Evolutionary conservation across 2,329 filamentous ascomycete species (phyloP).

Genomic region (Cryphonectria radicalis): DNA sequence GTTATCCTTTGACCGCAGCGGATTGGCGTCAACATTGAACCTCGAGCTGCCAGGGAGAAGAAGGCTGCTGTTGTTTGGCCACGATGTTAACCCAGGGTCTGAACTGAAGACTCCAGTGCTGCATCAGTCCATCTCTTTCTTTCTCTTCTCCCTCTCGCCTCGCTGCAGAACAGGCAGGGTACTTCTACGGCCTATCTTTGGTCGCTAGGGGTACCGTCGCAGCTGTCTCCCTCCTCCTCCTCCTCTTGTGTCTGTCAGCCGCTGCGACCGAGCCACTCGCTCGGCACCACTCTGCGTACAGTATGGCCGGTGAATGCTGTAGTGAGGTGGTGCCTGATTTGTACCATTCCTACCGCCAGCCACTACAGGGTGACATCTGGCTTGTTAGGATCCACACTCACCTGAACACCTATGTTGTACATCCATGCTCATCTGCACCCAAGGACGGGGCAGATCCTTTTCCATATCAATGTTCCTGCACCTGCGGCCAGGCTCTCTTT

Average conservation of each 20-base stretch:
- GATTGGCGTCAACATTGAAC: background rate
- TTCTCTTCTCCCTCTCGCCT: background rate
- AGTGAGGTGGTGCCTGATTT: constrained; percentile 25
- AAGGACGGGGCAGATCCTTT: constrained; percentile 26
- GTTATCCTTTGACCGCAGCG: constrained; percentile 5
- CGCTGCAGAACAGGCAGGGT: background rate
- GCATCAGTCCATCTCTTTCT: background rate
- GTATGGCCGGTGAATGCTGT: constrained; percentile 18
- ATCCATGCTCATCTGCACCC: constrained; percentile 23
- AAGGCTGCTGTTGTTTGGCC: background rate
- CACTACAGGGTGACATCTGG: constrained; percentile 25
- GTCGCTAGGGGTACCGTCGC: background rate
- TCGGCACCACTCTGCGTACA: background rate
- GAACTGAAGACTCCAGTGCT: background rate
- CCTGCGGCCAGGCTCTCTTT: constrained; percentile 24
- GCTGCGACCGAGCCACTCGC: constrained; percentile 16
- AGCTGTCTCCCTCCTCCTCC: background rate
- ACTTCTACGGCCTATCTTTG: background rate
- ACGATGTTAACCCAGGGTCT: background rate
- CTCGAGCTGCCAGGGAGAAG: background rate
- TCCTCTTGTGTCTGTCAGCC: constrained; percentile 13
- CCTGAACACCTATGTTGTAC: constrained; percentile 11
- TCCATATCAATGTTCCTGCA: constrained; percentile 29
- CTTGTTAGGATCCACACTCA: constrained; percentile 23
- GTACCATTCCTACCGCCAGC: constrained; percentile 24